Conservation (phyloP, 768 basidiomycete species). For the Neoboletus magnificus region DNA sequence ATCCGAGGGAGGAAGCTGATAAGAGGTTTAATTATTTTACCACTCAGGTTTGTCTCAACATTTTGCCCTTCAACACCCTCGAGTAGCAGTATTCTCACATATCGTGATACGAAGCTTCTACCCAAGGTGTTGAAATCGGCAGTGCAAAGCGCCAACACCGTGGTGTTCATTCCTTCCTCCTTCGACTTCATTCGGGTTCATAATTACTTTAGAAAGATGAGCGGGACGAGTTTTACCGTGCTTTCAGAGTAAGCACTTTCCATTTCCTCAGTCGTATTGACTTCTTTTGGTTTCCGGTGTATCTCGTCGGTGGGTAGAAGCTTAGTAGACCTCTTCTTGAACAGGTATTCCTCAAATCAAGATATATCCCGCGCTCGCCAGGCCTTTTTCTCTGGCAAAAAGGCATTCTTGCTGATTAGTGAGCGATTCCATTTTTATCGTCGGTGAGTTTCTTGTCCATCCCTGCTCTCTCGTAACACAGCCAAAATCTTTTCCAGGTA, state of each 20-base stretch:
- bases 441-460: conserved; percentile 42
- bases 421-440: conserved; percentile 99
- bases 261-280: background rate
- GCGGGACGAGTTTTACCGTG: conserved; percentile 69
- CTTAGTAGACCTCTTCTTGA: background rate
- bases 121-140: conserved; percentile 87
- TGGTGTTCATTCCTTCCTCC: conserved; percentile 89
- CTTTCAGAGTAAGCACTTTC: conserved; percentile 74
- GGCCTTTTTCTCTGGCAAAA: conserved; percentile 86
- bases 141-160: conserved; percentile 85
- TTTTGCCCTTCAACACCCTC: background rate
- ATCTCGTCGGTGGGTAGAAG: background rate
- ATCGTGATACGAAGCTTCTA: conserved; percentile 52
- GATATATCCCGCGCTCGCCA: conserved; percentile 94
- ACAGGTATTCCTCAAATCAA: conserved; percentile 86
- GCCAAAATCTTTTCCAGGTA: conserved; percentile 51
- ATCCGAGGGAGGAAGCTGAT: conserved; percentile 76
- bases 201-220: conserved; percentile 76
- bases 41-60: conserved; percentile 56
- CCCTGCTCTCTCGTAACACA: background rate
- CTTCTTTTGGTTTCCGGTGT: background rate
- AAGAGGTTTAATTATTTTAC: conserved; percentile 86
- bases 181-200: conserved; percentile 94
- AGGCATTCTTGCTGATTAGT: conserved; percentile 83
- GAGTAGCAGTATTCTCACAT: background rate